These are phyloP conservation scores for Suillus subluteus DNA, from an alignment of 768 basidiomycete species.

Conservation along the genomic window DNA sequence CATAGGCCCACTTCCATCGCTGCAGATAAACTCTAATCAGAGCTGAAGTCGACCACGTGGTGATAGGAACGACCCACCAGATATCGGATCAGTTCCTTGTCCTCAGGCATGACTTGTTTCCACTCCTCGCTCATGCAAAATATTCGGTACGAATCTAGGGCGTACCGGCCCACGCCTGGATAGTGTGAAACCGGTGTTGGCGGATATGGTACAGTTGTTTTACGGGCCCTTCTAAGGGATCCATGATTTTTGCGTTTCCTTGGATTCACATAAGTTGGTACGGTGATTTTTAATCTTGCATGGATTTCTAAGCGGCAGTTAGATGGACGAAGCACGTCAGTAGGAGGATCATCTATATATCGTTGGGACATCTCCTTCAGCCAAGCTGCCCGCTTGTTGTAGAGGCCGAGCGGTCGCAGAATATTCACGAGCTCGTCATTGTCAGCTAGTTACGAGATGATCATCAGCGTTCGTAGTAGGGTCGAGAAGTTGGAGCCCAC, in stretches of 20 bases:
- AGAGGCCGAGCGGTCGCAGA: constrained; percentile 61
- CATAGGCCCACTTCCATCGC: constrained; percentile 76
- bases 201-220: constrained; percentile 37
- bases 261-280: not conserved
- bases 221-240: not conserved
- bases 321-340: constrained; percentile 38
- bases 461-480: not conserved
- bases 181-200: constrained; percentile 57
- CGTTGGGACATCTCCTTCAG: constrained; percentile 55
- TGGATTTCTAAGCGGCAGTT: not conserved
- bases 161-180: constrained; percentile 70
- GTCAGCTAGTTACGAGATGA: constrained; percentile 37
- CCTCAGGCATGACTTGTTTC: constrained; percentile 62
- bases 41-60: not conserved
- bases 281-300: not conserved
- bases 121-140: constrained; percentile 61
- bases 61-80: constrained; percentile 46
- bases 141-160: constrained; percentile 76
- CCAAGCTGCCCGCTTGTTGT: constrained; percentile 57
- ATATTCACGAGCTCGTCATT: constrained; percentile 46
- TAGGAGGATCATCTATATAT: constrained; percentile 51
- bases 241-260: not conserved
- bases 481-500: constrained; percentile 36
- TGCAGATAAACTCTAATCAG: constrained; percentile 28
- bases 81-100: constrained; percentile 73